A percentile compares a stretch with the other conserved stretches of the same genome.
These are phyloP conservation scores for Lentinula novae-zelandiae DNA, from an alignment of 1,284 basidiomycete genomes.

Conservation along the genomic window DNA sequence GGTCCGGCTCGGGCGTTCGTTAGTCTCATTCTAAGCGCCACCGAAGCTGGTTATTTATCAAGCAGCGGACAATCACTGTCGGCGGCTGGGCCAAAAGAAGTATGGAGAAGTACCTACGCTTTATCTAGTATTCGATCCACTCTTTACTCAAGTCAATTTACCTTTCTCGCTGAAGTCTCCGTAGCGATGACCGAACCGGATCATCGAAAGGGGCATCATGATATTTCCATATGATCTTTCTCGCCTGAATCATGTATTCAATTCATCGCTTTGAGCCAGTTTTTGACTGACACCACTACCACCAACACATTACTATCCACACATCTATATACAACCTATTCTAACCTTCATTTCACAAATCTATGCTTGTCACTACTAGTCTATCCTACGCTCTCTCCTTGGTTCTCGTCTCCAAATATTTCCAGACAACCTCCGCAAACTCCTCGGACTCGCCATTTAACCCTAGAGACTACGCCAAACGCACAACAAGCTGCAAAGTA, in stretches of 20 bases:
- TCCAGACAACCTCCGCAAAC: background rate
- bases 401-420: background rate
- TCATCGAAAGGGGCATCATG: background rate
- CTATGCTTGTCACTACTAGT: background rate
- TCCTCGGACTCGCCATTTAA: constrained; percentile 27
- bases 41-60: background rate
- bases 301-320: background rate
- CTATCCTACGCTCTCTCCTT: background rate
- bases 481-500: constrained; percentile 33
- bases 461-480: constrained; percentile 33
- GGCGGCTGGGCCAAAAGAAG: too few species aligned
- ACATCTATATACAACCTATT: background rate
- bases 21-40: background rate
- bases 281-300: background rate
- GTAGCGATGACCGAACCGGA: background rate
- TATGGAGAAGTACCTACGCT: background rate
- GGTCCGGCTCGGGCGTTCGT: background rate
- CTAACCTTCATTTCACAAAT: background rate
- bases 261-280: background rate
- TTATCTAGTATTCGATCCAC: too few species aligned
- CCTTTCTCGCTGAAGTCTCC: too few species aligned
- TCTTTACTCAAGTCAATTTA: too few species aligned
- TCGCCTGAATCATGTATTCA: background rate
- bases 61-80: background rate
- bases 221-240: background rate